These are phyloP conservation scores for Oropetium thomaeum DNA, from an alignment of 176 grass and related monocot species.

Conservation along the genomic window DNA sequence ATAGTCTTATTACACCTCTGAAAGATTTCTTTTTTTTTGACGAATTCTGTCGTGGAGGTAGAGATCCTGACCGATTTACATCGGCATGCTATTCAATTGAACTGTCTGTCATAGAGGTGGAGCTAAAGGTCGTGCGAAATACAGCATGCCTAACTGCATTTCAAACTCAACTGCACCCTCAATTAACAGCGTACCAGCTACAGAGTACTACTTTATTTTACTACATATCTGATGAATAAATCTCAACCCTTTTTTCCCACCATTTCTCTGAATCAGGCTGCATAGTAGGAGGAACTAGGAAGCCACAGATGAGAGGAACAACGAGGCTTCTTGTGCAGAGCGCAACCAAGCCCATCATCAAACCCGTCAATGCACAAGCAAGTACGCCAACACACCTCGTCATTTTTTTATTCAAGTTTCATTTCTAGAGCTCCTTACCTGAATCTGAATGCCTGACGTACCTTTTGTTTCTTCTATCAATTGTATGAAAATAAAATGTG, in stretches of 20 bases:
- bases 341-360: slow-evolving; percentile 38
- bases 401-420: neutral
- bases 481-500: slow-evolving; percentile 2
- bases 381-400: slow-evolving; percentile 33
- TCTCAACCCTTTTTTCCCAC: neutral
- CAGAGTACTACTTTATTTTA: neutral
- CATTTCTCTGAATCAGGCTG: slow-evolving; percentile 2
- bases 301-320: slow-evolving; percentile 19
- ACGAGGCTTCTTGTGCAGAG: slow-evolving; percentile 40
- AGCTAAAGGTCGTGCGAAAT: neutral
- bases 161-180: neutral
- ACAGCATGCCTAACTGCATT: neutral
- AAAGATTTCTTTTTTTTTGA: no score
- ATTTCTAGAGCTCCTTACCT: neutral
- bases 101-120: neutral
- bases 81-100: neutral
- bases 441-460: neutral
- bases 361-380: slow-evolving; percentile 18
- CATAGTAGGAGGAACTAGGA: neutral
- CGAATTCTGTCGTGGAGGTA: neutral
- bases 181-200: neutral
- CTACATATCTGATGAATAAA: neutral
- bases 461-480: neutral
- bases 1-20: no score
- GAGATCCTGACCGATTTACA: neutral